phyloP scores from a whole-genome alignment of 805 yeast genomes.

The Yarrowia yakushimensis region DNA sequence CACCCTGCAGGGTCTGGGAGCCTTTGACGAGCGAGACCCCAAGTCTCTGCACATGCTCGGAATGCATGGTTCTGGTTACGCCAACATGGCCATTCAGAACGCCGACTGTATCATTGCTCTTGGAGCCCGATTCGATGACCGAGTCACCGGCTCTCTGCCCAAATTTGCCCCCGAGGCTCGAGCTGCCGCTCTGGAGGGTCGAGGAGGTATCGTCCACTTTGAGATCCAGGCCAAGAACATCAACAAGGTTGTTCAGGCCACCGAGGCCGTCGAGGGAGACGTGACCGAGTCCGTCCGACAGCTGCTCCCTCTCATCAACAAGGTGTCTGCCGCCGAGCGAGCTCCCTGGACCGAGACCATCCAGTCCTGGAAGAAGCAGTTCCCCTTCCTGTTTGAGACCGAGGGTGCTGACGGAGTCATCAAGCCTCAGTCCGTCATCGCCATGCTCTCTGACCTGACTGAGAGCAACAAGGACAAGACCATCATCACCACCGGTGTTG shows the following conservation, averaged over 20 bases:
- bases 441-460: slow-evolving; percentile 72
- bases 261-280: slow-evolving; percentile 96
- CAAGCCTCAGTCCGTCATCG: slow-evolving; percentile 89
- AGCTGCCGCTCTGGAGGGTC: slow-evolving; percentile 77
- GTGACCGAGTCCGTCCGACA: slow-evolving; percentile 71
- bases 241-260: slow-evolving; percentile 91
- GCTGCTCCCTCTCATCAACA: slow-evolving; percentile 69
- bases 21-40: slow-evolving; percentile 86
- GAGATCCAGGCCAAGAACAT: slow-evolving; percentile 96
- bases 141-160: slow-evolving; percentile 84
- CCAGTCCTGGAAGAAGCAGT: slow-evolving; percentile 76
- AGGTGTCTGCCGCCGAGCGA: slow-evolving; percentile 47
- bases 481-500: slow-evolving; percentile 95
- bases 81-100: slow-evolving; percentile 88
- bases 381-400: slow-evolving; percentile 75
- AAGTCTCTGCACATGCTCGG: slow-evolving; percentile 95
- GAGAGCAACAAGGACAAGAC: slow-evolving; percentile 63
- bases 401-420: slow-evolving; percentile 55
- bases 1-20: slow-evolving; percentile 89
- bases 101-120: slow-evolving; percentile 92
- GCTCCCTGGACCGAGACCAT: slow-evolving; percentile 75
- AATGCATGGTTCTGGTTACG: slow-evolving; percentile 96
- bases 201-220: slow-evolving; percentile 96
- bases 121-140: slow-evolving; percentile 97
- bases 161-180: slow-evolving; percentile 94